A percentile compares a stretch with the other conserved stretches of the same genome.
phyloP scores from a whole-genome alignment of 169 alveolate genomes.

The Plasmodium sp. region DNA sequence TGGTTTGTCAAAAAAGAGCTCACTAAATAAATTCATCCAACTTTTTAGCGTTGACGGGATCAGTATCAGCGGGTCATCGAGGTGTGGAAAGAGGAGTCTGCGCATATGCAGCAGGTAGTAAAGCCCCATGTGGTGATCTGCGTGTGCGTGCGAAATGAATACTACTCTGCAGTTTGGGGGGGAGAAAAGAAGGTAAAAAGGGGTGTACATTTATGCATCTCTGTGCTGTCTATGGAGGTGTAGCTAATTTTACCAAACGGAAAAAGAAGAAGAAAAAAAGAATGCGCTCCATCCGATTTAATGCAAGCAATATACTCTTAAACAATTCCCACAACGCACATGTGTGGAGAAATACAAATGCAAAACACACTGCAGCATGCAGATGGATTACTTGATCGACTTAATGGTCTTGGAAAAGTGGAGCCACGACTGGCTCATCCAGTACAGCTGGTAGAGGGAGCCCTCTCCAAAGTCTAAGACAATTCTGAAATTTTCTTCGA shows the following conservation, averaged over 20 bases:
- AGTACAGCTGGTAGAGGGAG: conserved; percentile 88
- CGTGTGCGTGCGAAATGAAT: conserved; percentile 91
- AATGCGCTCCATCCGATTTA: not conserved
- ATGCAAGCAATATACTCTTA: not conserved
- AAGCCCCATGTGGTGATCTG: conserved; percentile 90
- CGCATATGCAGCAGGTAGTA: conserved; percentile 80
- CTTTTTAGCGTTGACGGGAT: conserved; percentile 75
- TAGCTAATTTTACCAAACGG: not conserved
- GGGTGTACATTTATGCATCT: not conserved
- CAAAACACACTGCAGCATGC: not conserved
- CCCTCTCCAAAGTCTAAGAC: conserved; percentile 94
- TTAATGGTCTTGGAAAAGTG: conserved; percentile 67
- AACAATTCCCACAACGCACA: not conserved
- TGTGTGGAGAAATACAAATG: not conserved
- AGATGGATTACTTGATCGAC: conserved; percentile 72
- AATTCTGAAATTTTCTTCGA: conserved; percentile 79
- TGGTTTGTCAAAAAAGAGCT: conserved; percentile 43
- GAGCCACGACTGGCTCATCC: conserved; percentile 78
- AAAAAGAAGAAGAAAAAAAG: not conserved
- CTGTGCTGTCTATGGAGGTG: not conserved
- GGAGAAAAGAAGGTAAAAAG: not conserved
- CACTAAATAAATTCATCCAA: conserved; percentile 37
- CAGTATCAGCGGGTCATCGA: conserved; percentile 53
- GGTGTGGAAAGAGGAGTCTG: conserved; percentile 66
- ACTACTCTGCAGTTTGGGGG: conserved; percentile 75